phyloP scores from a whole-genome alignment of 1,284 basidiomycete species.

The Cutaneotrichosporon sp. region DNA sequence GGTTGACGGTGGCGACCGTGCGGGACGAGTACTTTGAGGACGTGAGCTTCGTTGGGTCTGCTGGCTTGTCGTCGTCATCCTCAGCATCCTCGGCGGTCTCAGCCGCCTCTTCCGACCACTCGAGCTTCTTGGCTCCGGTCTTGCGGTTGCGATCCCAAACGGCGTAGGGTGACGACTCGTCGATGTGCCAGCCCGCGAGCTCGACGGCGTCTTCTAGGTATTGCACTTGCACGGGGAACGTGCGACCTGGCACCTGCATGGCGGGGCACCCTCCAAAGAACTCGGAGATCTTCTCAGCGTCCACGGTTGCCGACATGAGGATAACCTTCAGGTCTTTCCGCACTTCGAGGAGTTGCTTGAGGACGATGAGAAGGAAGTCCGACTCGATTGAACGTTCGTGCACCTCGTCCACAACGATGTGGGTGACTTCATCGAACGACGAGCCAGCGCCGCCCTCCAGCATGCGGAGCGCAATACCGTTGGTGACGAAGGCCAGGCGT shows the following conservation, averaged over 20 bases:
- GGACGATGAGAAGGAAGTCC: conserved; percentile 93
- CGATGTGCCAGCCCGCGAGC: conserved; percentile 77
- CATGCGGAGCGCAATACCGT: conserved; percentile 97
- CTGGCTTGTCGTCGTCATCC: conserved; percentile 48
- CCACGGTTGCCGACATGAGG: conserved; percentile 96
- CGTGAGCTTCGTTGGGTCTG: conserved; percentile 46
- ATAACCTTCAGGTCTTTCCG: conserved; percentile 86
- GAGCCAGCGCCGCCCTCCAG: conserved; percentile 68
- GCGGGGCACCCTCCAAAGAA: conserved; percentile 92
- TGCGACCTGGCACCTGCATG: conserved; percentile 90
- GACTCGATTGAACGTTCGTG: conserved; percentile 97
- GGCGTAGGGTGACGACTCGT: conserved; percentile 83
- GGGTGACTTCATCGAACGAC: conserved; percentile 89
- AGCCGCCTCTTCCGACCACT: conserved; percentile 72
- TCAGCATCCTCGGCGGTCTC: conserved; percentile 62
- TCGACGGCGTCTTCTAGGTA: conserved; percentile 95
- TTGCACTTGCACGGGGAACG: conserved; percentile 86
- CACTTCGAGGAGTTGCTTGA: conserved; percentile 81
- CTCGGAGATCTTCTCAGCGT: conserved; percentile 88
- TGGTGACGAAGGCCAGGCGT: conserved; percentile 80
- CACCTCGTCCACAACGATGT: conserved; percentile 54
- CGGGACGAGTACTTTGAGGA: conserved; percentile 62
- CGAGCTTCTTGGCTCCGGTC: conserved; percentile 54
- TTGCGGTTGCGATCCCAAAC: conserved; percentile 59
- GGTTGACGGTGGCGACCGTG: conserved; percentile 79